Evolutionary conservation across 345 rosid genomes (phyloP).

Genomic region (Syzygium oleosum): DNA sequence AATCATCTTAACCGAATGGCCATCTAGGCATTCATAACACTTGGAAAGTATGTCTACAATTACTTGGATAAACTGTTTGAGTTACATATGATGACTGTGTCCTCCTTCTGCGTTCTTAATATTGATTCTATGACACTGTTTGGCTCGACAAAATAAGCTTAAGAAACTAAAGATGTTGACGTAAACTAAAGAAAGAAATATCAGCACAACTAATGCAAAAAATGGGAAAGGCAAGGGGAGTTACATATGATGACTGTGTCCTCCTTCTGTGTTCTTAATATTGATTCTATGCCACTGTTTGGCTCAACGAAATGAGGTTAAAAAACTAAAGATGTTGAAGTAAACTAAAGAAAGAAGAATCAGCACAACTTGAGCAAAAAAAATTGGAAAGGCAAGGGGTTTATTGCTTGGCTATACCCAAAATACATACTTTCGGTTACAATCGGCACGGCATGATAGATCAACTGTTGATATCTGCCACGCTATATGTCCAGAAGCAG

Average conservation of each 20-base stretch:
- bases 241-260: background rate
- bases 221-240: background rate
- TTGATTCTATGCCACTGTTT: background rate
- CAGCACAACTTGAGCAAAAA: background rate
- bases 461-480: constrained; percentile 83
- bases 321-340: background rate
- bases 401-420: background rate
- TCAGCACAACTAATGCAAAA: background rate
- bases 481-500: constrained; percentile 79
- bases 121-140: background rate
- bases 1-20: background rate
- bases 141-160: background rate
- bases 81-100: background rate
- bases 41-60: background rate
- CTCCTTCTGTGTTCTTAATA: background rate
- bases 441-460: constrained; percentile 53
- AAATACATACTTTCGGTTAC: constrained; percentile 33
- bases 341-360: background rate
- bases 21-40: background rate
- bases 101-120: background rate
- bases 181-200: background rate
- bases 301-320: background rate
- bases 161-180: background rate
- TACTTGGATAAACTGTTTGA: background rate
- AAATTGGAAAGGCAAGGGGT: background rate